Base-by-base conservation (phyloP, 2,329 filamentous ascomycete species). In the Drechslerella dactyloides region DNA sequence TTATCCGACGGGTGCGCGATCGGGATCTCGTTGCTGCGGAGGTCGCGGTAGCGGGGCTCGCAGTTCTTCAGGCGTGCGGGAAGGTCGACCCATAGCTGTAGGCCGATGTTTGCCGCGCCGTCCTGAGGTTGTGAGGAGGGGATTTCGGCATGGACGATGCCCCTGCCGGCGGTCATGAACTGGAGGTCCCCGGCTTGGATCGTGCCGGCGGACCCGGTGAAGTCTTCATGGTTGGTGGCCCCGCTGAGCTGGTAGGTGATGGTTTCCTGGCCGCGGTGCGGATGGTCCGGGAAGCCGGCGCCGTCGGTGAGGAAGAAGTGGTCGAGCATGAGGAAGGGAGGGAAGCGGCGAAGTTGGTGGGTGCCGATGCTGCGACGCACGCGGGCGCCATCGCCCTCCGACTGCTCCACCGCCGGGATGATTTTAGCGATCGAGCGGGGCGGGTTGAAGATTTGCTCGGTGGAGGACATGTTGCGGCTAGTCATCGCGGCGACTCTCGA, bases 61-160 rank as follows among this genome's bases (percentile, higher is more conserved):
- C 91, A 96, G 75, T 83, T 83, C 83, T 97, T 97, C 61, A 97
- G 84, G 40, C 88, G 80, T 77, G 86, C 81, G 4, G 94, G 93
- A 10, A 97, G 82, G 79, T 97, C 93, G 52, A 97, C 93, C 93
- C 94, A 97, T 21, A 97, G 84, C 82, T 97, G 94, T 81, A 97
- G 86, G 35, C 93, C 93, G 60, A 96, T 85, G 79, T 93, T 96
- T 69, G 89, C 82, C 64, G 83, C 85, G 56, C 90, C 90, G 78
- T 94, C 90, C 0, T 84, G 24, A n/a, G 60, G 79, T 78, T 91
- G 91, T 78, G 90, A 86, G 61, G 86, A 85, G 8, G 93, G 93
- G 92, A 97, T 97, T 81, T 97, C 93, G 40, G 93, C 91, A 80
- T 97, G 94, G 80, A 97, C 90, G 77, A 97, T 96, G 46, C 93